Evolutionary conservation across 805 yeast genomes (phyloP).

Genomic region (Myxozyma kluyveri): DNA sequence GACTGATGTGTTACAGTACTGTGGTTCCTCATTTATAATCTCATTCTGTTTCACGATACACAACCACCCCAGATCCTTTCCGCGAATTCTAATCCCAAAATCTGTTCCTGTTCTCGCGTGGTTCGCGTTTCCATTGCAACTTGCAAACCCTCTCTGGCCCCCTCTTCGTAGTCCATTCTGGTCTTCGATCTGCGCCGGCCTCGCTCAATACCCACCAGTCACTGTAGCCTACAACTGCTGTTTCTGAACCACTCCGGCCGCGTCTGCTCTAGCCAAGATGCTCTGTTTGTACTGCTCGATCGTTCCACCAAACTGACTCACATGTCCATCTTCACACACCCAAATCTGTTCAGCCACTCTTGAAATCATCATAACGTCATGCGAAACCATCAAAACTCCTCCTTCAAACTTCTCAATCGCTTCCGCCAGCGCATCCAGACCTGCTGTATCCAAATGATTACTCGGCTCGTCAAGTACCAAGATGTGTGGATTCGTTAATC

Average conservation of each 20-base stretch:
- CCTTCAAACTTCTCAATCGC: slow-evolving; percentile 88
- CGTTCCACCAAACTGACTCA: slow-evolving; percentile 72
- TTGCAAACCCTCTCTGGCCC: neutral
- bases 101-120: neutral
- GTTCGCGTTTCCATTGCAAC: neutral
- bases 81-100: neutral
- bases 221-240: slow-evolving; percentile 47
- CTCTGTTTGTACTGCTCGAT: slow-evolving; percentile 88
- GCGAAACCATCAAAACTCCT: slow-evolving; percentile 96
- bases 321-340: slow-evolving; percentile 88
- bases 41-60: no score
- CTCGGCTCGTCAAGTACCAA: slow-evolving; percentile 96
- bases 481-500: slow-evolving; percentile 86
- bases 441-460: slow-evolving; percentile 96
- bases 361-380: slow-evolving; percentile 89
- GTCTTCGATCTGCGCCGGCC: neutral
- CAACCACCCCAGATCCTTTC: neutral
- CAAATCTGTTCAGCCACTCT: slow-evolving; percentile 90
- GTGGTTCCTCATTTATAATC: no score
- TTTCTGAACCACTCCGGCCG: slow-evolving; percentile 84
- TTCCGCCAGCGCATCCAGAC: slow-evolving; percentile 90
- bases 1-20: no score
- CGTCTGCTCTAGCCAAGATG: slow-evolving; percentile 72
- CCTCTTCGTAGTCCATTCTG: neutral
- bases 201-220: neutral